Evolutionary conservation across 2,329 filamentous ascomycete genomes (phyloP), one percentile per base, ranked within the genome.

Genomic region (Dothideomycetes sp.): DNA sequence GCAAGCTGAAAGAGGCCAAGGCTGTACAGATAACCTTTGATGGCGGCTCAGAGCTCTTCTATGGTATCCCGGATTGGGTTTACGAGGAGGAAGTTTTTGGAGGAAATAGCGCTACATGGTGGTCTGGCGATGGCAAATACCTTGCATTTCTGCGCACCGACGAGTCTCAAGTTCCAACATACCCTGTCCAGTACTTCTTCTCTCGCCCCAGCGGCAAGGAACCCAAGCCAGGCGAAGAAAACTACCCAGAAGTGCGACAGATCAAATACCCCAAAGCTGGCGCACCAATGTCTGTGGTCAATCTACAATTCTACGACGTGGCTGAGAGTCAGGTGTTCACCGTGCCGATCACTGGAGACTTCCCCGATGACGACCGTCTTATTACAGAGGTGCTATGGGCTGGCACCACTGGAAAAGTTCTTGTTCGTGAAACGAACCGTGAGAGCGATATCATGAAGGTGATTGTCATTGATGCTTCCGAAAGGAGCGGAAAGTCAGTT

Each of bases 221-320:
- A 35, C 79, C 86, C 3, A 59, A 67, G 7, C 64, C 72, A 1
- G 87, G 85, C 15, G 75, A 93, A 49, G 87, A 95, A 57, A 79
- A 77, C 38, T 98, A 98, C 55, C 91, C 91, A 0, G 88, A 96
- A 54, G 79, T 89, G 27, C 77, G 81, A 47, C 68, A 87, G 51
- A 93, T 98, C 73, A 98, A 98, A 61, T 98, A 98, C 53, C 93
- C 91, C 35, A 96, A 96, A 61, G 83, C 91, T 15, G 93, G 91
- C 3, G 81, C 88, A 2, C 87, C 89, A 34, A 98, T 98, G 58
- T 91, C 91, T 0, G 76, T 84, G 11, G 89, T 98, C 3, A 79
- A 86, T 45, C 64, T 98, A 22, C 73, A 84, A 40, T 94, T 96
- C 61, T 96, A 89, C 60, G 88, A 96, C 49, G 69, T 95, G 15